phyloP scores from a whole-genome alignment of 805 yeast genomes.

The Candida corydali region DNA sequence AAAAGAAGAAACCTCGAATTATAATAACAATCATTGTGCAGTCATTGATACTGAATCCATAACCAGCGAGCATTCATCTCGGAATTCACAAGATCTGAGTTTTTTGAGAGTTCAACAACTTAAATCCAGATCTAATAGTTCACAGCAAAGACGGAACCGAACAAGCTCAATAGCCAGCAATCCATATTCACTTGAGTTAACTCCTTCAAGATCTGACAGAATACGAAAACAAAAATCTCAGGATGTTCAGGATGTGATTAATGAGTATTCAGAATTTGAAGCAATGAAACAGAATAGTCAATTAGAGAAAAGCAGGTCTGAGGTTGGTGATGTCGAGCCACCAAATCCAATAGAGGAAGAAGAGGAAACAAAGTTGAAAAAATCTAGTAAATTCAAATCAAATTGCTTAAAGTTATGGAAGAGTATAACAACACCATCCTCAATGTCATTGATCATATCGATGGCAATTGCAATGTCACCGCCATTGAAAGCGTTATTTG shows the following conservation, averaged over 20 bases:
- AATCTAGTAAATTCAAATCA: slow-evolving; percentile 4
- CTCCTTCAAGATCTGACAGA: slow-evolving; percentile 20
- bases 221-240: slow-evolving; percentile 25
- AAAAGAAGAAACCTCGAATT: neutral
- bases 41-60: slow-evolving; percentile 1
- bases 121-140: slow-evolving; percentile 8
- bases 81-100: slow-evolving; percentile 16
- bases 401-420: slow-evolving; percentile 20
- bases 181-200: slow-evolving; percentile 10
- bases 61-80: neutral
- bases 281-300: slow-evolving; percentile 19
- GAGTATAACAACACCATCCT: slow-evolving; percentile 67
- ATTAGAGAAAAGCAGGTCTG: slow-evolving; percentile 16
- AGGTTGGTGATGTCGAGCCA: slow-evolving; percentile 17
- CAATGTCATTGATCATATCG: slow-evolving; percentile 63
- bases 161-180: slow-evolving; percentile 4
- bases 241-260: slow-evolving; percentile 36
- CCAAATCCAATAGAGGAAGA: slow-evolving; percentile 8
- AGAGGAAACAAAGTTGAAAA: slow-evolving; percentile 1
- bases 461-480: slow-evolving; percentile 79
- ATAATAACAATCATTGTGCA: neutral
- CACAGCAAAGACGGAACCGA: slow-evolving; percentile 2
- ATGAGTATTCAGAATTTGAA: slow-evolving; percentile 46
- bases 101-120: slow-evolving; percentile 14
- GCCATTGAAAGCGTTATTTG: slow-evolving; percentile 64